Conservation (phyloP, 495 filamentous ascomycete genomes). For the Annulohypoxylon moriforme region DNA sequence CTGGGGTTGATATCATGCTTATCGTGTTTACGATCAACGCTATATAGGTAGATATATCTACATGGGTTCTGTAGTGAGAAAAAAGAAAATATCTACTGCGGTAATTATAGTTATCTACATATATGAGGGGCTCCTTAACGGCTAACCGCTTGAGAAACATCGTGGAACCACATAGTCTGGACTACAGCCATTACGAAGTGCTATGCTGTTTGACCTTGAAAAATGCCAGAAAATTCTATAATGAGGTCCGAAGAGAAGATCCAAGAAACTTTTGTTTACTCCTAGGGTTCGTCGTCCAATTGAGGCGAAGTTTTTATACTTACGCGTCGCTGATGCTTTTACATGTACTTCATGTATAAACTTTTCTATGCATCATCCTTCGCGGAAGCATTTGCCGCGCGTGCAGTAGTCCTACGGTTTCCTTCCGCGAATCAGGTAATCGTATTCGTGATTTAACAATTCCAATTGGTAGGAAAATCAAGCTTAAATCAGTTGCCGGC, state of each 20-base stretch:
- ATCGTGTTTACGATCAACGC: background rate
- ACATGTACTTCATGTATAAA: background rate
- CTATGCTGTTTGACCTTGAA: too few species aligned
- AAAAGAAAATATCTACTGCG: background rate
- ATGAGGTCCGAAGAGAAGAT: too few species aligned
- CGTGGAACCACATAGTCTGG: too few species aligned
- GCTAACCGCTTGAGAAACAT: background rate
- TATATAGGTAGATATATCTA: background rate
- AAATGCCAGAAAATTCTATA: too few species aligned
- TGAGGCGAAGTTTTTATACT: background rate
- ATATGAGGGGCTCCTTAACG: background rate
- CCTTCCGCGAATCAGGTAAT: conserved; percentile 3
- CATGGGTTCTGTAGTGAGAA: background rate
- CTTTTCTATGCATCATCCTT: background rate
- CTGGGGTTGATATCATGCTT: too few species aligned
- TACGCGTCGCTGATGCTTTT: background rate
- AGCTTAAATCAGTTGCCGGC: conserved; percentile 17
- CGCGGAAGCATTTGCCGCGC: background rate
- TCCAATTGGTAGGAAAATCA: conserved; percentile 20
- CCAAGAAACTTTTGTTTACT: background rate
- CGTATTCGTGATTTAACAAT: conserved; percentile 26
- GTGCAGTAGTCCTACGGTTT: background rate
- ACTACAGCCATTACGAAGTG: too few species aligned
- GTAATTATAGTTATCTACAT: background rate
- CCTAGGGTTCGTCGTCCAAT: background rate